Base-by-base conservation (phyloP, 495 filamentous ascomycete species). In the Podospora appendiculata region DNA sequence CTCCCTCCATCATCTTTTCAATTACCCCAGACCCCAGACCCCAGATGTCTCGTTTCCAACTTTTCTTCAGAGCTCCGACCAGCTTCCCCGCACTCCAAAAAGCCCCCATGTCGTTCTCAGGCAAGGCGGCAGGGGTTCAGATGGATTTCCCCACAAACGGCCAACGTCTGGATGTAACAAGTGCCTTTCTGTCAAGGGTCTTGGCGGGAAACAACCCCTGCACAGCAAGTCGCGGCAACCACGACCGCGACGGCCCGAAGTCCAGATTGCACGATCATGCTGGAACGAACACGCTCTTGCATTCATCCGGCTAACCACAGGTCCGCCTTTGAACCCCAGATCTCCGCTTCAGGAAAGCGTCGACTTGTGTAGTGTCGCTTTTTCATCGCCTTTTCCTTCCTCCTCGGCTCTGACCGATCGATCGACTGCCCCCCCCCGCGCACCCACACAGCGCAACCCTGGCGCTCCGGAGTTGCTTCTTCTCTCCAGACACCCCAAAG, bases 181-280 rank as follows among this genome's bases (percentile, higher is more conserved):
- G 55, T 60, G 58, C 61, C 43, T 52, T 3, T 9, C 35, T 14
- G 9, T n/a, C 32, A 41, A 42, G 51, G 36, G 25, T 51, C 16
- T 38, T 47, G 40, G 35, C 12, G 19, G 18, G 13, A 17, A 4
- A 10, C n/a, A n/a, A 36, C 50, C 58, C 61, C 49, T 55, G 52
- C 45, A 25, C 40, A 8, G 10, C 34, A 52, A 34, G 59, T 63
- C 47, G 49, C 57, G 41, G 40, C 14, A 39, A 59, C 56, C 34
- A 14, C 34, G n/a, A 46, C 36, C 57, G 55, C 51, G 18, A 56
- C 64, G 64, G 64, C 56, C 64, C 64, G 64, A 45, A 64, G 49
- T 66, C 64, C 64, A 66, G 64, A 66, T 64, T 66, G 62, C 55
- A 36, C 40, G 44, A 48, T 32, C 46, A 40, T 34, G 45, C 42